These are phyloP conservation scores for Poa annua DNA, from an alignment of 176 grass and related monocot species.

Conservation along the genomic window DNA sequence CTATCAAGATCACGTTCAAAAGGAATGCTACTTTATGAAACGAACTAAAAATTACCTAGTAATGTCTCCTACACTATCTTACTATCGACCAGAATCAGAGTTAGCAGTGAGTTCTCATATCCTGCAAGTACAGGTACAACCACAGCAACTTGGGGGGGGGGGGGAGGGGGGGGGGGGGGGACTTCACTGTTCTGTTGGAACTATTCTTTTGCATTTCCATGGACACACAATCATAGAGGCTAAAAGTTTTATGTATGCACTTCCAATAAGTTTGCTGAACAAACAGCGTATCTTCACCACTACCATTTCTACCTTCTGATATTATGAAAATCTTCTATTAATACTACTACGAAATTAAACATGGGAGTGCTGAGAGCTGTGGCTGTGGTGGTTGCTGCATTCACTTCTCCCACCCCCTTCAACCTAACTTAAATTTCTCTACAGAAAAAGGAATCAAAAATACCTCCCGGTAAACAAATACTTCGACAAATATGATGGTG, in stretches of 20 bases:
- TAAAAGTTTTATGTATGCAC: background rate
- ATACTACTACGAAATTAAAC: slow-evolving; percentile 3
- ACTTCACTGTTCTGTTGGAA: slow-evolving; percentile 7
- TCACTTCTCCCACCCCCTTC: background rate
- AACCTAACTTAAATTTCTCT: slow-evolving; percentile 1
- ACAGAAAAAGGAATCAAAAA: background rate
- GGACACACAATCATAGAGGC: background rate
- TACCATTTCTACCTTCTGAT: slow-evolving; percentile 19
- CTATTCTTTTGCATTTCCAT: background rate
- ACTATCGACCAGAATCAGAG: slow-evolving; percentile 11
- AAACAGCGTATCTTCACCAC: slow-evolving; percentile 36
- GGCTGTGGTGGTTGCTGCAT: slow-evolving; percentile 5
- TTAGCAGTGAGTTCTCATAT: background rate
- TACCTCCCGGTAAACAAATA: background rate
- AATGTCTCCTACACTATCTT: slow-evolving; percentile 8
- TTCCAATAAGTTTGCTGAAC: slow-evolving; percentile 29
- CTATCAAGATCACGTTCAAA: slow-evolving; percentile 38
- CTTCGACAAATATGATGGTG: background rate
- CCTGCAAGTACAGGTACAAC: slow-evolving; percentile 9
- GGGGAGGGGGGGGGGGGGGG: background rate
- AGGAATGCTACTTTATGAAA: slow-evolving; percentile 4
- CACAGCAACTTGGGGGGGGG: background rate
- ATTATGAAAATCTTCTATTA: background rate
- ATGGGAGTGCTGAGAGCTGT: background rate
- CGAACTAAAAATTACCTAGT: slow-evolving; percentile 15